Evolutionary conservation across 1,284 basidiomycete species (phyloP), one percentile per base, ranked within the genome.

Genomic region (Uromyces viciae-fabae): DNA sequence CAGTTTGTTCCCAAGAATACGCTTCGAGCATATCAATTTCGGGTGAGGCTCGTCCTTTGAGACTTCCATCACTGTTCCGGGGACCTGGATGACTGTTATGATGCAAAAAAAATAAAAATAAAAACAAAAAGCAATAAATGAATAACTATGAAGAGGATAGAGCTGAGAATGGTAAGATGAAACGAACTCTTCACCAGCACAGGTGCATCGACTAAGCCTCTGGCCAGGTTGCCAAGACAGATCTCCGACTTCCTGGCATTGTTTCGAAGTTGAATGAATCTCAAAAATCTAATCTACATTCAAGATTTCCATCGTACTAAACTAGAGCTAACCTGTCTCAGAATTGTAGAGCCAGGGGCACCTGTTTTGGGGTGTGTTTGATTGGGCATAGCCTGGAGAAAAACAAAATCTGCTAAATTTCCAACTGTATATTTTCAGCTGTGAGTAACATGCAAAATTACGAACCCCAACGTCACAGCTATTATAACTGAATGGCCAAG

Each of bases 11-110:
- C 11, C 56, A 80, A 42, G 77, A 43, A 81, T 86, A 85, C 7
- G 85, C 85, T 81, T 85, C 85, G 69, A 85, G 75, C 25, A 85
- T 83, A 77, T 86, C 85, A 71, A 86, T 84, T 81, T 86, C 85
- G 15, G 85, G 85, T 17, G 85, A 84, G 0, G 83, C 82, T 9
- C 85, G 83, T 1, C 83, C 85, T 17, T 83, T 83, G 79, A 80
- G 84, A 0, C 83, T 75, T 1, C 85, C 85, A 49, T 85, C 84
- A 25, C 81, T 42, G 38, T 83, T 81, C 33, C 66, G 74, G 2
- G 84, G 85, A 1, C 85, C 85, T 1, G 85, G 85, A 52, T 86
- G 85, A 76, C 77, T 80, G 15, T 62, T 43, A 31, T 31, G 42
- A 25, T 0, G 82, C 82, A 64, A 64, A 85, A 86, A 0, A 84